A percentile compares a stretch with the other conserved stretches of the same genome.
Conservation (phyloP, 441 rosid species). For the Viola pubescens region DNA sequence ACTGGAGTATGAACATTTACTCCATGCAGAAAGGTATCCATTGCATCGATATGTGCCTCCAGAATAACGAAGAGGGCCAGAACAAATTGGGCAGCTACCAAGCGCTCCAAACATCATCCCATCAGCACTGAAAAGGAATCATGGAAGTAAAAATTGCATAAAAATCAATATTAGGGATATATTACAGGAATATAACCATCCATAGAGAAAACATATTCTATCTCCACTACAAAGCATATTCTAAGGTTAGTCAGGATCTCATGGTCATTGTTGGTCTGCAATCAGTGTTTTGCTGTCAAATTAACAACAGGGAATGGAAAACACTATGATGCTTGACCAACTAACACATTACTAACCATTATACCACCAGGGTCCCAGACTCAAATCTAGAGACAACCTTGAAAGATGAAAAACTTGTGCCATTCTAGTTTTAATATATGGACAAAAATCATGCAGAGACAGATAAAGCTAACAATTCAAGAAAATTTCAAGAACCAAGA, state of each 20-base stretch:
- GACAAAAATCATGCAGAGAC: background rate
- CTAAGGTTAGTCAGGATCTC: conserved; percentile 1
- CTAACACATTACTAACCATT: background rate
- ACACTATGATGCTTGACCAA: background rate
- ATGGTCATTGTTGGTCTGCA: background rate
- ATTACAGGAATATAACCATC: background rate
- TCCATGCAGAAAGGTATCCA: conserved; percentile 82
- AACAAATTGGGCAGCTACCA: conserved; percentile 62
- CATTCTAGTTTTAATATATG: background rate
- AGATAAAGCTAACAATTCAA: background rate
- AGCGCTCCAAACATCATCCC: conserved; percentile 97
- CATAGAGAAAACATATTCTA: background rate
- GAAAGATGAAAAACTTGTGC: background rate
- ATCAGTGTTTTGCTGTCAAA: background rate
- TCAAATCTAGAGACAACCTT: background rate
- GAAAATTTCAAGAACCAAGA: too few relatives aligned
- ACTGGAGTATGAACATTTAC: conserved; percentile 80
- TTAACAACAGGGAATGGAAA: background rate
- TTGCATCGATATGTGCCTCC: conserved; percentile 73
- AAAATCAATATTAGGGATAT: background rate
- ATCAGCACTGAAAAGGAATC: conserved; percentile 58
- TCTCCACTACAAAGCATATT: background rate
- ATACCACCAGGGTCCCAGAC: background rate
- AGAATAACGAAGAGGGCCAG: conserved; percentile 60
- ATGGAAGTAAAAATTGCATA: conserved; percentile 15